phyloP scores from a whole-genome alignment of 805 yeast genomes.

The Lipomyces kockii region DNA sequence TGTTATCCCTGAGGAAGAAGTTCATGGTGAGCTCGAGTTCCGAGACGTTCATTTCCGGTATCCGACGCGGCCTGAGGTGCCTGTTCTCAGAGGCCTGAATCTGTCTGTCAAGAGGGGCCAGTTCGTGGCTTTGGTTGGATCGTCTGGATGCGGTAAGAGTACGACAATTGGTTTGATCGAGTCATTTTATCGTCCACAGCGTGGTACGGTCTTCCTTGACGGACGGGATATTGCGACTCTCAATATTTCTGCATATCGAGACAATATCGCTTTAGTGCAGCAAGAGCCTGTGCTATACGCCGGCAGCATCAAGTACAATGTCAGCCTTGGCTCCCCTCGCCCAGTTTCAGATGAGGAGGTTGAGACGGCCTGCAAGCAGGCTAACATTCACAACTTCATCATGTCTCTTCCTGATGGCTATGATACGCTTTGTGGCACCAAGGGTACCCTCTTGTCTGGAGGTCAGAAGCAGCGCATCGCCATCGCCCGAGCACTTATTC shows the following conservation, averaged over 20 bases:
- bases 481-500: constrained; percentile 64
- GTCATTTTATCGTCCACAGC: constrained; percentile 55
- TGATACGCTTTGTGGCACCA: constrained; percentile 55
- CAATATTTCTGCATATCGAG: constrained; percentile 57
- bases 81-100: constrained; percentile 41
- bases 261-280: constrained; percentile 62
- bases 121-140: constrained; percentile 88
- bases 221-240: constrained; percentile 55
- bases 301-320: constrained; percentile 77
- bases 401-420: constrained; percentile 57
- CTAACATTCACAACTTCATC: constrained; percentile 59
- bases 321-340: constrained; percentile 49
- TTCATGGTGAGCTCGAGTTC: constrained; percentile 60
- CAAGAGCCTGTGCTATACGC: constrained; percentile 69
- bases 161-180: constrained; percentile 58
- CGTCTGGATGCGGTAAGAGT: constrained; percentile 62
- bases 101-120: constrained; percentile 67
- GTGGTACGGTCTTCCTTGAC: constrained; percentile 58
- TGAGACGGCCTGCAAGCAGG: constrained; percentile 52
- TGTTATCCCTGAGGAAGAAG: constrained; percentile 37
- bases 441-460: constrained; percentile 62
- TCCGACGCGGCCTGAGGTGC: constrained; percentile 43
- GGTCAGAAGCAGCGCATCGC: constrained; percentile 71
- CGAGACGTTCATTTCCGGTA: constrained; percentile 44
- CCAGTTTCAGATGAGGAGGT: constrained; percentile 49